Percentiles rank a stretch among this genome's conserved stretches.
phyloP scores from a whole-genome alignment of 306 rosid genomes.

The Pyrus bretschneideri region DNA sequence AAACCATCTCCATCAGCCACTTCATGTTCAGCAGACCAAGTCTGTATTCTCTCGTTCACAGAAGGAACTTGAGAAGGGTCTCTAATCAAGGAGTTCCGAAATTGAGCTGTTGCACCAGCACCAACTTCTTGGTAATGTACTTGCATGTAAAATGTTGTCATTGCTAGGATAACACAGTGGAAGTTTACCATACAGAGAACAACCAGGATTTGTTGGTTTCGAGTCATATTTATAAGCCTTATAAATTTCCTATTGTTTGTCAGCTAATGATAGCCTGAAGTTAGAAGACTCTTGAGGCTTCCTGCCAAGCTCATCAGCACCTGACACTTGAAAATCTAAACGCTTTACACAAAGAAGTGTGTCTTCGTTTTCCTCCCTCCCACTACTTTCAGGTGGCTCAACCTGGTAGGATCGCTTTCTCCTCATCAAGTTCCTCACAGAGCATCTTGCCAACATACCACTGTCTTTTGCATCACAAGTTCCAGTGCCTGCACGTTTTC shows the following conservation, averaged over 20 bases:
- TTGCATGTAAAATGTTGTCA: constrained; percentile 18
- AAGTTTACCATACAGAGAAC: constrained; percentile 27
- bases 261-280: constrained; percentile 16
- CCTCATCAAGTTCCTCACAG: constrained; percentile 90
- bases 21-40: constrained; percentile 14
- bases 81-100: constrained; percentile 8
- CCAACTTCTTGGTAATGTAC: not conserved
- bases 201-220: constrained; percentile 19
- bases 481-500: constrained; percentile 13
- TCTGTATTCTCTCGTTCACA: constrained; percentile 9
- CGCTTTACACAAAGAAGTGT: constrained; percentile 19
- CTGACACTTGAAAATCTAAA: constrained; percentile 25
- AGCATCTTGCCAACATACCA: constrained; percentile 33
- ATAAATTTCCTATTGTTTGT: constrained; percentile 17
- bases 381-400: constrained; percentile 39
- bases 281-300: constrained; percentile 11
- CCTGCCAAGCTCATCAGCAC: constrained; percentile 10
- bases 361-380: constrained; percentile 28
- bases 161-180: constrained; percentile 19
- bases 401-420: constrained; percentile 50
- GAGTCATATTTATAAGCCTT: constrained; percentile 13
- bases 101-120: constrained; percentile 2
- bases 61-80: constrained; percentile 20
- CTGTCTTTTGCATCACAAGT: constrained; percentile 28
- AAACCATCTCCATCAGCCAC: too few species aligned